phyloP scores from a whole-genome alignment of 108 stramenopile species.

The Thalassiosira profunda region DNA sequence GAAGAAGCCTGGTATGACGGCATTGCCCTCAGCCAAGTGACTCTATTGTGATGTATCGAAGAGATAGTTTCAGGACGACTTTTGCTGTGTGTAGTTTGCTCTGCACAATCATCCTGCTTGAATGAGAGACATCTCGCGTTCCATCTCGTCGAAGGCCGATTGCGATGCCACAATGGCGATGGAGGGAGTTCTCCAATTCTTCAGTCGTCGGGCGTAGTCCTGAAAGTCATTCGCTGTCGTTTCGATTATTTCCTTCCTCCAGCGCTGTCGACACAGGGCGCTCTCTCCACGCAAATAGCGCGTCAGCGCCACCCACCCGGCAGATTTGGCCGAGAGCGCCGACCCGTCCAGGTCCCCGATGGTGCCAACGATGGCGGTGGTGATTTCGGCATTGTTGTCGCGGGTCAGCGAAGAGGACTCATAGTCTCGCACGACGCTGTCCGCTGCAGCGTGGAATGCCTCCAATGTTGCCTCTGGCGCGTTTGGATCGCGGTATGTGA shows the following conservation, averaged over 20 bases:
- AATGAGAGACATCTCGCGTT: slow-evolving; percentile 16
- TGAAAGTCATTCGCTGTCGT: slow-evolving; percentile 31
- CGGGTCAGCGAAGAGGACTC: slow-evolving; percentile 35
- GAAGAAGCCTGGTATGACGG: too few species aligned
- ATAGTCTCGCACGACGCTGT: slow-evolving; percentile 47
- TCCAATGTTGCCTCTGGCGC: slow-evolving; percentile 69
- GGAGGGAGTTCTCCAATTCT: slow-evolving; percentile 28
- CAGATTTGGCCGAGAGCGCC: slow-evolving; percentile 64
- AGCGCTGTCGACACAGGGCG: slow-evolving; percentile 62
- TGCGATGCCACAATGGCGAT: slow-evolving; percentile 43
- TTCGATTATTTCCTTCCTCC: slow-evolving; percentile 71
- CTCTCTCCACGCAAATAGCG: slow-evolving; percentile 74
- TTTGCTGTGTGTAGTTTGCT: too few species aligned
- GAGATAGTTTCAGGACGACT: too few species aligned
- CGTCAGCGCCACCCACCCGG: slow-evolving; percentile 70
- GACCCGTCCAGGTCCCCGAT: slow-evolving; percentile 88
- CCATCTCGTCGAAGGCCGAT: slow-evolving; percentile 32
- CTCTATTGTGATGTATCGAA: too few species aligned
- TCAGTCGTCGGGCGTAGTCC: slow-evolving; percentile 36
- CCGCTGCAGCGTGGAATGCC: slow-evolving; percentile 72
- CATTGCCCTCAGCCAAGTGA: too few species aligned
- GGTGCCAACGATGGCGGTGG: slow-evolving; percentile 73
- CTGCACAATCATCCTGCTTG: slow-evolving; percentile 21
- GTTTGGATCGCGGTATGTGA: slow-evolving; percentile 78
- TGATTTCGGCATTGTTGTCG: slow-evolving; percentile 61